Evolutionary conservation across 768 basidiomycete genomes (phyloP), one percentile per base, ranked within the genome.

Genomic region (Glaciozyma martinii): DNA sequence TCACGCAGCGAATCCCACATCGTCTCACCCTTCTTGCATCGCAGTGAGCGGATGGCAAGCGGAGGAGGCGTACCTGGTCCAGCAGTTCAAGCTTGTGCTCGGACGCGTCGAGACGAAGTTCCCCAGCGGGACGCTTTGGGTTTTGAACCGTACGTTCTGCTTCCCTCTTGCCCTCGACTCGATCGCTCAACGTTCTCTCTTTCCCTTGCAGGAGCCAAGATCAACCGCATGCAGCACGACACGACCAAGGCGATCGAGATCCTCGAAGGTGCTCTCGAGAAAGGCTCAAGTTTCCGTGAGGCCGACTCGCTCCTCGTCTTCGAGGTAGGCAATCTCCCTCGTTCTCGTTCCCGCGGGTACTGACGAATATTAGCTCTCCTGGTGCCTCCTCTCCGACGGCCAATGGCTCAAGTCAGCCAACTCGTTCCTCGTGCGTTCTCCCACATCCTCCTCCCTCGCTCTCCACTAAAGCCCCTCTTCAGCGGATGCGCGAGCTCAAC

Each of bases 11-110:
- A 18, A 3, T 30, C 2, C 19, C 42, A 0, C 21, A 27, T 0
- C 5, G 42, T 46, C 60, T 59, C 42, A 63, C 55, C 21, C 19
- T 0, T 0, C 0, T 19, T 42, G 10, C 16, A 1, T 37, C 27
- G 13, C 50, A 69, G 67, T 70, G 63, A 55, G 53, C 47, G 69
- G 69, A 4, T 70, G 66, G 66, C 69, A 66, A 30, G 60, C 60
- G 3, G 50, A 64, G 13, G 60, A 70, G 21, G 10, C 27, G 16
- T 53, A 60, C 40, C 25, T 65, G 21, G 46, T 70, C 53, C 23
- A 44, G 23, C 54, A 65, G 10, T 37, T 40, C 27, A 1, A 30
- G 2, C n/a, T 25, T 12, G 55, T 66, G 21, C 57, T 70, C 12
- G 21, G 42, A 8, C 66, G 69, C 4, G 69, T 67, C 5, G 0